phyloP scores from a whole-genome alignment of 306 rosid genomes.

The Medicago lupulina region DNA sequence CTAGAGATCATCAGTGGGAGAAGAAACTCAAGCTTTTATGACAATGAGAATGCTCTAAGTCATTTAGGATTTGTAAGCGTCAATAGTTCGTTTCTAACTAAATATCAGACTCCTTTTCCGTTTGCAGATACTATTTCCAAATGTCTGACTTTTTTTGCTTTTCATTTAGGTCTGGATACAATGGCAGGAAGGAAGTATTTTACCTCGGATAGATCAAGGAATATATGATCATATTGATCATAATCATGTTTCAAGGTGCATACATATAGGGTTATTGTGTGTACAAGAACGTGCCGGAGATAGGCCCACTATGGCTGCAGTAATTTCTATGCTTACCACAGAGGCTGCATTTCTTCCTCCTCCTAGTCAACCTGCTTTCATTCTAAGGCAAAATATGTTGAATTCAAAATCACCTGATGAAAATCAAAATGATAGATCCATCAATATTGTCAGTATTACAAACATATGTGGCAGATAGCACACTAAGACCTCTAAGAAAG shows the following conservation, averaged over 20 bases:
- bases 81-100: too few relatives aligned
- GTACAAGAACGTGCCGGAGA: conserved; percentile 29
- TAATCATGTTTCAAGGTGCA: conserved; percentile 17
- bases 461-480: too few relatives aligned
- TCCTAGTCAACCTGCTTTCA: conserved; percentile 31
- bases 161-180: conserved; percentile 40
- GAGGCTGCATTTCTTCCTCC: conserved; percentile 11
- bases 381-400: background rate
- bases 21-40: conserved; percentile 40
- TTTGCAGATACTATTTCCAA: too few relatives aligned
- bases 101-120: too few relatives aligned
- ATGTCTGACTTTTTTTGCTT: background rate
- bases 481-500: too few relatives aligned
- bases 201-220: conserved; percentile 13
- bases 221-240: conserved; percentile 3
- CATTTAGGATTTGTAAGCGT: conserved; percentile 44
- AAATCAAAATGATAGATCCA: too few relatives aligned
- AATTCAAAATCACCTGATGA: background rate
- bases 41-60: background rate
- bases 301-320: conserved; percentile 24
- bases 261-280: conserved; percentile 39
- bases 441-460: too few relatives aligned
- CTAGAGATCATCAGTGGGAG: too few relatives aligned
- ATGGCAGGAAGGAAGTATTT: conserved; percentile 30
- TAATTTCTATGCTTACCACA: conserved; percentile 37